Percentiles rank a stretch among this genome's conserved stretches.
Evolutionary conservation across 768 basidiomycete species (phyloP).

Genomic region (Tulasnella sp.): DNA sequence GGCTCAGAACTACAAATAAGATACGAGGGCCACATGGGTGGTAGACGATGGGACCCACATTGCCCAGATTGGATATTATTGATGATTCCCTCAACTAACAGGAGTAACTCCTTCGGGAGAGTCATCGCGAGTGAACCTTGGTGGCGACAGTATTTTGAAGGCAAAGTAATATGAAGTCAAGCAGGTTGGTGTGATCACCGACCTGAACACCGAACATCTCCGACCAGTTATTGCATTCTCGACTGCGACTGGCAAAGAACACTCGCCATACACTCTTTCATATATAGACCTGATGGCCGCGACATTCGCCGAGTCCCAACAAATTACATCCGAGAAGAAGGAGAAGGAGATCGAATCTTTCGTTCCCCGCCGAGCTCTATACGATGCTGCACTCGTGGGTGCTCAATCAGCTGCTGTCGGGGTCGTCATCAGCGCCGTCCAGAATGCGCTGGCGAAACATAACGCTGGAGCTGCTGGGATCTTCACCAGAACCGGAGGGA

Average conservation of each 20-base stretch:
- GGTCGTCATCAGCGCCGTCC: constrained; percentile 39
- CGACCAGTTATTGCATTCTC: neutral
- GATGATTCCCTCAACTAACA: neutral
- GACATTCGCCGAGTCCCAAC: neutral
- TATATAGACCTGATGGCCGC: neutral
- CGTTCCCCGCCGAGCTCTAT: constrained; percentile 16
- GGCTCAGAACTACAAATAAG: too few relatives aligned
- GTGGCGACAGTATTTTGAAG: too few relatives aligned
- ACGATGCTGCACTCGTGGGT: constrained; percentile 26
- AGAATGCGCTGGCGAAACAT: constrained; percentile 73
- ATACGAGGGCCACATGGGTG: too few relatives aligned
- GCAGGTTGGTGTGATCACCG: too few relatives aligned
- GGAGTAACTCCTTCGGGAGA: neutral
- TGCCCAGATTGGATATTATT: neutral
- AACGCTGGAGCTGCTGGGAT: constrained; percentile 75
- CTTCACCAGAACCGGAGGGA: constrained; percentile 75
- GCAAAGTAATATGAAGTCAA: too few relatives aligned
- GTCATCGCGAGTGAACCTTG: neutral
- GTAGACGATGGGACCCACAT: neutral
- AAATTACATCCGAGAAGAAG: neutral
- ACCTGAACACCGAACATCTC: neutral
- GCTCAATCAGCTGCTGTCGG: constrained; percentile 31
- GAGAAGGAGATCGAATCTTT: neutral
- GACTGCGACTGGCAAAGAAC: too few relatives aligned
- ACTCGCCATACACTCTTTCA: neutral